Conservation (phyloP, 75 land plant genomes). For the Gnetum montanum region DNA sequence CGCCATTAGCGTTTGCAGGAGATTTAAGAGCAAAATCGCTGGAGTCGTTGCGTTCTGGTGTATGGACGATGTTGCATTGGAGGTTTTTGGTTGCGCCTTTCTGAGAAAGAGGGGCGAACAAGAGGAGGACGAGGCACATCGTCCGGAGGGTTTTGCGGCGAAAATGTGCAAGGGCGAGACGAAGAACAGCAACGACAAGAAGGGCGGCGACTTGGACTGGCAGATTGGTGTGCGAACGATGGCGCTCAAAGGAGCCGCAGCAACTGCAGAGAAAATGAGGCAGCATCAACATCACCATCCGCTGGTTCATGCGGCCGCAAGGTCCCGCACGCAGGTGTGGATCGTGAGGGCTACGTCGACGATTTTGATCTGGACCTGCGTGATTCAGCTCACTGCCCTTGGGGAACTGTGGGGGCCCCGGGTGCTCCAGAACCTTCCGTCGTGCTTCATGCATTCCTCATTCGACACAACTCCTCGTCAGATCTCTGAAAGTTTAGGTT, state of each 20-base stretch:
- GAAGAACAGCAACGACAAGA: neutral
- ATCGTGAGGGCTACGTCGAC: conserved; percentile 48
- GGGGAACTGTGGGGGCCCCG: conserved; percentile 57
- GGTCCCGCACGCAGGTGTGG: conserved; percentile 55
- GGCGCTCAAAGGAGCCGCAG: conserved; percentile 1
- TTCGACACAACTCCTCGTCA: too few species aligned
- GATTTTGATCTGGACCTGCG: conserved; percentile 64
- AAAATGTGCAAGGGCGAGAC: conserved; percentile 4
- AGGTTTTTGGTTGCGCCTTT: too few species aligned
- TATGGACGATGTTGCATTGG: too few species aligned
- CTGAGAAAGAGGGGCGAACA: too few species aligned
- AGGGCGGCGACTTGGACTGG: too few species aligned
- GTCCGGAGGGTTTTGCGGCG: neutral
- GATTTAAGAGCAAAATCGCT: too few species aligned
- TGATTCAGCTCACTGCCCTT: conserved; percentile 51
- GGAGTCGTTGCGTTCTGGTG: too few species aligned
- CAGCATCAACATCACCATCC: too few species aligned
- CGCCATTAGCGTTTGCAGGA: too few species aligned
- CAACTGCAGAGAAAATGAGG: conserved; percentile 19
- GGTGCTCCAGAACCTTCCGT: conserved; percentile 48
- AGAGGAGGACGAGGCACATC: neutral
- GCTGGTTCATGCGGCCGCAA: conserved; percentile 5
- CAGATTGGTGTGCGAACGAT: neutral
- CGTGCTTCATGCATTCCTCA: conserved; percentile 35
- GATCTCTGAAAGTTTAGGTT: too few species aligned